Evolutionary conservation across 2,329 filamentous ascomycete species (phyloP), one percentile per base, ranked within the genome.

Genomic region (Trichoderma sp.): DNA sequence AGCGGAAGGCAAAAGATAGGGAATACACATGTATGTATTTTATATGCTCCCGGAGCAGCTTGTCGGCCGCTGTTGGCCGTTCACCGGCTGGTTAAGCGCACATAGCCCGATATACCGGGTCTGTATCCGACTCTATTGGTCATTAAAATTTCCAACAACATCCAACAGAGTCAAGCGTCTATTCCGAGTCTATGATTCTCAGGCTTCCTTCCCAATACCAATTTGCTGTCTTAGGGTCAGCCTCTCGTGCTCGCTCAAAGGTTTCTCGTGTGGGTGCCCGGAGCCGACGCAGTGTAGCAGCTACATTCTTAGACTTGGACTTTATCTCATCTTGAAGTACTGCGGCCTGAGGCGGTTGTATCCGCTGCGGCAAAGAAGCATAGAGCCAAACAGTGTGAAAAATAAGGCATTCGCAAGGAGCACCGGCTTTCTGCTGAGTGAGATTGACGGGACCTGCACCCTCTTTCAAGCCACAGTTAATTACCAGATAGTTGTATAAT

Each of bases 371-470:
- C 71, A 82, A 76, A 3, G 86, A 70, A 16, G 87, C 72, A 64
- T 86, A 80, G 69, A 83, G 81, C 87, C 87, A 89, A 0, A 86
- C 86, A 1, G 79, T 81, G 33, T 83, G 79, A 72, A 84, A 88
- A 49, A 89, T 75, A 67, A 81, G 82, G 0, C 79, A 77, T 0
- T 79, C 77, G 0, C 75, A 59, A 5, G 86, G 86, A 5, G 83
- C 85, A 1, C 87, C 87, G 0, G 84, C 84, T 2, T 74, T 76
- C 19, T 85, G 77, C 66, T 89, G 87, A 24, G 78, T 77, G 14
- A 86, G 84, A 7, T 82, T 83, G 5, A 79, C 83, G 4, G 85
- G 84, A 1, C 81, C 83, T 19, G 85, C 73, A 27, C 75, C 71
- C n/a, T 76, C 72, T 40, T 77, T 77, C 14, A 86, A 70, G 3